Base-by-base conservation (phyloP, 176 grass and related monocot genomes). In the Rhynchospora tenuis region DNA sequence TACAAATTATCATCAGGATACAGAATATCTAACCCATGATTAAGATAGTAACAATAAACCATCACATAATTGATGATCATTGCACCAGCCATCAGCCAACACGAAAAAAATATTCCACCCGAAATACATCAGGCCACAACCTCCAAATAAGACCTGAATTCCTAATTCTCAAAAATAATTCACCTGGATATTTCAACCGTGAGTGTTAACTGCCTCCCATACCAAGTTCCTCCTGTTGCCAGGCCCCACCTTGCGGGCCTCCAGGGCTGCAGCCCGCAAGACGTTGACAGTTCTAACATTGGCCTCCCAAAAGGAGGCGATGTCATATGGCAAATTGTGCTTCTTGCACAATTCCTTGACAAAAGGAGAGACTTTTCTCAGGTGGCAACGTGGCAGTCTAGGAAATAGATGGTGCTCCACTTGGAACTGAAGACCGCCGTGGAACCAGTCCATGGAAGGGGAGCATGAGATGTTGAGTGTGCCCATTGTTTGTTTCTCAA, bases 371-470 rank as follows among this genome's bases (percentile, higher is more conserved):
- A 99, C 46, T 79, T 64, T 91, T 9, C 96, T 80, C 9, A 87
- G 81, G 47, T 99, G 96, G 71, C 91, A 93, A 22, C 93, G 81
- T 17, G 93, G 96, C 4, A 99, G 88, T 65, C 96, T 88, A 55
- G 96, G 96, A 8, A 99, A 99, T 8, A 99, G 57, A 71, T 99
- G 96, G 96, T 99, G 96, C 83, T 95, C 96, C 44, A 92, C 80
- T 86, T 99, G 96, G 81, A 93, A 99, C 11, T 99, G 96, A 78
- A 99, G 79, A 1, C 96, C 96, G 0, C 96, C 93, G 27, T 99
- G 96, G 91, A 99, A 99, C 96, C 96, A 99, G 77, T 99, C 96
- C 96, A 99, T 95, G 91, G 89, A 99, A 0, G 96, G 93, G 0
- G 96, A 24, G 89, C 96, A 99, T 57, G 75, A 65, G 71, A 99